These are phyloP conservation scores for Filobasidium wieringae DNA, from an alignment of 768 basidiomycete species.

Conservation along the genomic window DNA sequence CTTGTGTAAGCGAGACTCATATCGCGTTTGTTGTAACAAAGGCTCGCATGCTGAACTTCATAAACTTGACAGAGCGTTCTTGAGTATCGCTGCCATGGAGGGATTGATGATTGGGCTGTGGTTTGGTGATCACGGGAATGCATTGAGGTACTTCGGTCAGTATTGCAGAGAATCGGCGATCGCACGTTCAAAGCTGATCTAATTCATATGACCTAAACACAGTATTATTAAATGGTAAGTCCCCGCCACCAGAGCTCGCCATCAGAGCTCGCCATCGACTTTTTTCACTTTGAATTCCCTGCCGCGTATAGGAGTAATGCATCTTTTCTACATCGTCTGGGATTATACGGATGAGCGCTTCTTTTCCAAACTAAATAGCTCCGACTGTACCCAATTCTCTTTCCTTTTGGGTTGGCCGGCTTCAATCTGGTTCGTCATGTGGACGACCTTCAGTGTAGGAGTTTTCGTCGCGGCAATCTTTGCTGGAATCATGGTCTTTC, in stretches of 20 bases:
- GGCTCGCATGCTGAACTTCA: too few species aligned
- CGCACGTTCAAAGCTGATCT: not conserved
- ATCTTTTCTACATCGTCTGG: slow-evolving; percentile 72
- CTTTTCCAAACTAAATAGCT: slow-evolving; percentile 87
- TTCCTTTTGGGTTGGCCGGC: slow-evolving; percentile 48
- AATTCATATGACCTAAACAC: not conserved
- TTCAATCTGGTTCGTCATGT: slow-evolving; percentile 74
- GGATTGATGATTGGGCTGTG: slow-evolving; percentile 81
- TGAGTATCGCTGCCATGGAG: slow-evolving; percentile 70
- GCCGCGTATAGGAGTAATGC: slow-evolving; percentile 21
- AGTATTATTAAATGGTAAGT: not conserved
- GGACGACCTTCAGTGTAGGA: slow-evolving; percentile 67
- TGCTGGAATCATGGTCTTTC: slow-evolving; percentile 71
- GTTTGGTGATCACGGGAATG: slow-evolving; percentile 84
- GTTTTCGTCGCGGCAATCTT: slow-evolving; percentile 67
- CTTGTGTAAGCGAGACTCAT: slow-evolving; percentile 54
- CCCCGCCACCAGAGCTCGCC: not conserved
- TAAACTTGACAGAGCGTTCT: slow-evolving; percentile 54
- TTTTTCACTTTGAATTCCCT: slow-evolving; percentile 4
- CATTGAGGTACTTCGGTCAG: slow-evolving; percentile 58
- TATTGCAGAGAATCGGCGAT: slow-evolving; percentile 61
- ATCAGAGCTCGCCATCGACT: slow-evolving; percentile 60
- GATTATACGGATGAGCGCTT: slow-evolving; percentile 88
- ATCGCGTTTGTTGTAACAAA: too few species aligned
- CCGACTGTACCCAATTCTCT: slow-evolving; percentile 79